These are phyloP conservation scores for Pseudogymnoascus sp. DNA, from an alignment of 2,329 filamentous ascomycete genomes.

Conservation along the genomic window DNA sequence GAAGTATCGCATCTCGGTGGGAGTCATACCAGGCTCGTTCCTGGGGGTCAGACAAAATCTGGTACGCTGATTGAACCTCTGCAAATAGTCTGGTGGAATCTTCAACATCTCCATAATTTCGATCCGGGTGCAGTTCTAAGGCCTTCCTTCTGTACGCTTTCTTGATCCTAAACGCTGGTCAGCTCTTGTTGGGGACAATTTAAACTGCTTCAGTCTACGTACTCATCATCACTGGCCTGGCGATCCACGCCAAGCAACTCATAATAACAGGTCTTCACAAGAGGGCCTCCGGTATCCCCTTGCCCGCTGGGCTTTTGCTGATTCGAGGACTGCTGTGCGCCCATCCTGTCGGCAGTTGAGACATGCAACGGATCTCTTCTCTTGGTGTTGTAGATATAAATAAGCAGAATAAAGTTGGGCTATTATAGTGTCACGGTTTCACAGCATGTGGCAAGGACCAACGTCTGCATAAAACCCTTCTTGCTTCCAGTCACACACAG, in stretches of 20 bases:
- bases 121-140: constrained; percentile 88
- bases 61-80: constrained; percentile 86
- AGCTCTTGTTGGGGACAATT: neutral
- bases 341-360: constrained; percentile 16
- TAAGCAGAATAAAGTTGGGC: neutral
- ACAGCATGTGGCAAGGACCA: neutral
- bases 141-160: constrained; percentile 88
- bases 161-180: constrained; percentile 57
- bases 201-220: constrained; percentile 24
- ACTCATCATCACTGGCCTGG: constrained; percentile 75
- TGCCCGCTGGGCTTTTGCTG: constrained; percentile 11
- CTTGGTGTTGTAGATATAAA: neutral
- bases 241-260: constrained; percentile 68
- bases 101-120: constrained; percentile 81
- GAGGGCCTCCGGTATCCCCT: constrained; percentile 2
- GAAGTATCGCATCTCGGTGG: constrained; percentile 77
- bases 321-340: constrained; percentile 23
- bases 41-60: constrained; percentile 91
- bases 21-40: constrained; percentile 98
- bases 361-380: neutral
- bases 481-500: neutral
- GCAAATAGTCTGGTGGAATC: constrained; percentile 79
- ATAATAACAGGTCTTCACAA: constrained; percentile 69
- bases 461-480: neutral
- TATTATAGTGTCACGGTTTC: neutral